phyloP scores from a whole-genome alignment of 1,284 basidiomycete species.

The Trichosporon faecale region DNA sequence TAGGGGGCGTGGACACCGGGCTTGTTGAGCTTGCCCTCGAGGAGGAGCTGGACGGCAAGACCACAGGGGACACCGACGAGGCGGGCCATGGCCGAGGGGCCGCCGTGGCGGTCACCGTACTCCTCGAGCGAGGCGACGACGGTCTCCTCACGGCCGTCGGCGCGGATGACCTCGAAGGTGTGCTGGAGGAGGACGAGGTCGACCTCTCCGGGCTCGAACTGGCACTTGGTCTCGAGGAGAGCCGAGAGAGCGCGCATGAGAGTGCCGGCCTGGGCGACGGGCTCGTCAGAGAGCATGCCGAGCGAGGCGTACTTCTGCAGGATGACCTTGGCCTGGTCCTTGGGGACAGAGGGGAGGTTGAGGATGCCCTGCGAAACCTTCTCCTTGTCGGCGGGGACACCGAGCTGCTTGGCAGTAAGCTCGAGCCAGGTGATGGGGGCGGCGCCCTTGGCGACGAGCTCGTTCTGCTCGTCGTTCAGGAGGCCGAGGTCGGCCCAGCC shows the following conservation, averaged over 20 bases:
- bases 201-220: constrained; percentile 84
- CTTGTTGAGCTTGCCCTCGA: constrained; percentile 65
- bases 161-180: constrained; percentile 86
- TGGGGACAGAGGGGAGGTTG: constrained; percentile 68
- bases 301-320: constrained; percentile 88
- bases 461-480: constrained; percentile 72
- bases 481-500: constrained; percentile 85
- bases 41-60: constrained; percentile 79
- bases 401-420: constrained; percentile 74
- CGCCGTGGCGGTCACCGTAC: constrained; percentile 74
- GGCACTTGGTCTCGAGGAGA: constrained; percentile 85
- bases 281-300: constrained; percentile 78
- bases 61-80: constrained; percentile 92
- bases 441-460: constrained; percentile 67
- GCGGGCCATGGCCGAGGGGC: constrained; percentile 89
- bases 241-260: constrained; percentile 93
- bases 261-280: constrained; percentile 67
- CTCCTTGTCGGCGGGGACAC: constrained; percentile 69
- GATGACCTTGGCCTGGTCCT: constrained; percentile 70
- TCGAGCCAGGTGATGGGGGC: constrained; percentile 69
- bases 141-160: constrained; percentile 79
- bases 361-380: constrained; percentile 70
- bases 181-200: constrained; percentile 98
- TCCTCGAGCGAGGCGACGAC: constrained; percentile 88
- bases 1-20: constrained; percentile 88